Base-by-base conservation (phyloP, 305 asterid species). In the Salvia sclarea region DNA sequence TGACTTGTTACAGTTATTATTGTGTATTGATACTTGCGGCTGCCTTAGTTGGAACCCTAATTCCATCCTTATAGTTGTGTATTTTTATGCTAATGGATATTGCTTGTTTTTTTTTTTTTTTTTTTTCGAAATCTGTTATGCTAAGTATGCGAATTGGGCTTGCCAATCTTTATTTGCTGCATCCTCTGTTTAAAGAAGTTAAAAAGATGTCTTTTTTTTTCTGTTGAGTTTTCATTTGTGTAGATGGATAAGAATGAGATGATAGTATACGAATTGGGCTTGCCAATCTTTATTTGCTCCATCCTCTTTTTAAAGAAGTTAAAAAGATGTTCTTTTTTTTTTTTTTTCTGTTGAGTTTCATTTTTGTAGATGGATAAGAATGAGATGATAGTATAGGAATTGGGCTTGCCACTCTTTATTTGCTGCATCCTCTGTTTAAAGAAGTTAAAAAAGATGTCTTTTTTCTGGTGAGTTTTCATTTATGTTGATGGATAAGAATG, bases 1-100 rank as follows among this genome's bases (percentile, higher is more conserved):
- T 14, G 33, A 53, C 50, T 57, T 71, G 12, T 52, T 49, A 63
- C 66, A 76, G 56, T 62, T 68, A 64, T 73, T n/a, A n/a, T n/a
- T n/a, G n/a, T n/a, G 75, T 64, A 53, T 30, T 59, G 40, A 21
- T 53, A 13, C 58, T 53, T 38, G 35, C 5, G 11, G 53, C 6
- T 52, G 47, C 61, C 64, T 69, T 61, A 44, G 45, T 38, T 56
- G 69, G 41, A 20, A 52, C 54, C 44, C 21, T 24, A 59, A 59
- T 66, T 40, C 67, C 25, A 38, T 13, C 62, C 13, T 12, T 64
- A 35, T 47, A n/a, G 30, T 56, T 49, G 48, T 59, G 44, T 37
- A 10, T 37, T 37, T 37, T 37, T 8, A 3, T 9, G 43, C 43
- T 37, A 37, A 37, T 8, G 13, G 43, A 5, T 47, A 22, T 54